Evolutionary conservation across 352 stramenopile species (phyloP).

Genomic region (Pythium chondricola): DNA sequence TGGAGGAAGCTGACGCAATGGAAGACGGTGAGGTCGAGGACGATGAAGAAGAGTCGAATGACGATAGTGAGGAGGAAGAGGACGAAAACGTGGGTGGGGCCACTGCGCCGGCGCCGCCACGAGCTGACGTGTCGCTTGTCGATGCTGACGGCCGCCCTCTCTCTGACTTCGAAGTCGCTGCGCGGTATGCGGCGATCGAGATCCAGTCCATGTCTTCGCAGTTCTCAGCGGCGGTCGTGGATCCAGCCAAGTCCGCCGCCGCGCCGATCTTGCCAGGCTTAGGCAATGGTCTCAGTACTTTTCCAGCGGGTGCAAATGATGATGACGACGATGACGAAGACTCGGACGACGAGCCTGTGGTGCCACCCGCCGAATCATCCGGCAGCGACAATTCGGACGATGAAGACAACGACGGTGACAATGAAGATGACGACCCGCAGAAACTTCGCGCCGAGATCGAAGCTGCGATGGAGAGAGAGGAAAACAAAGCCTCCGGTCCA

Average conservation of each 20-base stretch:
- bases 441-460: slow-evolving; percentile 72
- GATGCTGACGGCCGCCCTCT: slow-evolving; percentile 11
- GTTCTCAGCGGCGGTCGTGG: slow-evolving; percentile 19
- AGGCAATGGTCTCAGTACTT: too few relatives aligned
- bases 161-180: slow-evolving; percentile 27
- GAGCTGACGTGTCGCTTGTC: slow-evolving; percentile 1
- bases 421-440: slow-evolving; percentile 20
- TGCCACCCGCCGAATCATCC: not conserved
- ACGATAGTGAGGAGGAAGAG: slow-evolving; percentile 5
- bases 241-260: slow-evolving; percentile 10
- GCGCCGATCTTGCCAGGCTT: slow-evolving; percentile 1
- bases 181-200: slow-evolving; percentile 26
- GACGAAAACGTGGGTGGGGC: not conserved
- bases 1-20: not conserved
- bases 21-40: slow-evolving; percentile 2
- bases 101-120: not conserved
- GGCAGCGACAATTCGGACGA: slow-evolving; percentile 23
- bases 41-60: slow-evolving; percentile 7
- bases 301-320: not conserved
- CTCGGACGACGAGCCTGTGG: slow-evolving; percentile 4
- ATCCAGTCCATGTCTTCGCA: slow-evolving; percentile 26
- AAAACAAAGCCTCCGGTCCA: slow-evolving; percentile 38
- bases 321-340: slow-evolving; percentile 10
- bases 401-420: slow-evolving; percentile 11
- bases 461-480: slow-evolving; percentile 66